phyloP scores from a whole-genome alignment of 768 basidiomycete species.

The Tylopilus subfusipes region DNA sequence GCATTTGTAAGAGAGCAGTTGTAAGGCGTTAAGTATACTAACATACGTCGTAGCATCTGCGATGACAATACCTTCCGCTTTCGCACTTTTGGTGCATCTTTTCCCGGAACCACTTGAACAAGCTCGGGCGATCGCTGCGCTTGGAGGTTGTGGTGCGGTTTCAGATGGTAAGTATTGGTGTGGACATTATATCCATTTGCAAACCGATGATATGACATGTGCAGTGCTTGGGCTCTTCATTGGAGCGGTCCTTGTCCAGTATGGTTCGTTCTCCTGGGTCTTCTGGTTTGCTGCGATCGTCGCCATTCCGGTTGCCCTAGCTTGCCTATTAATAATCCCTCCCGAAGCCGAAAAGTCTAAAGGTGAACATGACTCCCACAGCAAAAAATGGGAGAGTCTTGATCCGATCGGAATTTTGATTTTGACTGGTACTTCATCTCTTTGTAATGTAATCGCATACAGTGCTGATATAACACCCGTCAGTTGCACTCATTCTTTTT shows the following conservation, averaged over 20 bases:
- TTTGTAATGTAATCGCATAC: not conserved
- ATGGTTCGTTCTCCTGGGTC: slow-evolving; percentile 46
- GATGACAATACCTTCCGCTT: slow-evolving; percentile 49
- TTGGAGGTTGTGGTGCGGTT: slow-evolving; percentile 44
- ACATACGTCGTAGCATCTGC: slow-evolving; percentile 38
- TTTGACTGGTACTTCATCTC: slow-evolving; percentile 32
- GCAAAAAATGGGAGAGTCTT: slow-evolving; percentile 29
- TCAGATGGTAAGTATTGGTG: slow-evolving; percentile 36
- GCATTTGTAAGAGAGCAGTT: slow-evolving; percentile 35
- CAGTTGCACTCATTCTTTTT: slow-evolving; percentile 38
- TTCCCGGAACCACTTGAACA: slow-evolving; percentile 47
- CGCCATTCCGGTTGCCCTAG: slow-evolving; percentile 30
- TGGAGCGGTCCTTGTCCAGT: slow-evolving; percentile 42
- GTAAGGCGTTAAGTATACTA: not conserved
- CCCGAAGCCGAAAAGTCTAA: slow-evolving; percentile 7
- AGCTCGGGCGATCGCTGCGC: slow-evolving; percentile 44
- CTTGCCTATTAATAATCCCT: slow-evolving; percentile 36
- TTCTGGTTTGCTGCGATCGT: slow-evolving; percentile 48
- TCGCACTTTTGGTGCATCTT: slow-evolving; percentile 47
- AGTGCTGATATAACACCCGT: not conserved
- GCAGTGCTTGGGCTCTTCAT: slow-evolving; percentile 42
- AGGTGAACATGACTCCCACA: not conserved
- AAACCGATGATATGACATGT: not conserved
- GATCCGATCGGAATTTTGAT: slow-evolving; percentile 39
- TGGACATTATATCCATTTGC: not conserved